Base-by-base conservation (phyloP, 1,139 yeast species). In the Hanseniaspora gamundiae region DNA sequence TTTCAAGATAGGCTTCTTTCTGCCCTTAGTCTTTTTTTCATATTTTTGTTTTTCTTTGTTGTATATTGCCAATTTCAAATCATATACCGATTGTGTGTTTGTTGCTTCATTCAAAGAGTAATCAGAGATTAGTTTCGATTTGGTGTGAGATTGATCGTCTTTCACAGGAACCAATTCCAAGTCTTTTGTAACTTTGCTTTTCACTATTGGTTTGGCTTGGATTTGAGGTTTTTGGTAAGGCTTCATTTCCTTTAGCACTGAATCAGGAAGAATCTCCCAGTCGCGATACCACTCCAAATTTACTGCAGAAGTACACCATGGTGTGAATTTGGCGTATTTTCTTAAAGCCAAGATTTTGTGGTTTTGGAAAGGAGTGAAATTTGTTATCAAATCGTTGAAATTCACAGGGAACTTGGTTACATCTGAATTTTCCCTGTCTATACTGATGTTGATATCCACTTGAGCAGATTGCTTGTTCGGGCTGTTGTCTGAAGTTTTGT, bases 1-100 rank as follows among this genome's bases (percentile, higher is more conserved):
- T 22, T 47, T 49, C 8, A 51, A n/a, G 4, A 48, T 42, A 3
- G 50, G 49, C 39, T 42, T 48, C 36, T 45, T 46, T 26, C 50
- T 22, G 42, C 55, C 55, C 40, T 44, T 50, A 2, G 45, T 42
- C 27, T 53, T 46, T 35, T 50, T 50, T 13, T 50, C 33, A 19
- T 48, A 42, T 35, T 52, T 52, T 21, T 48, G 47, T 30, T 47
- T 50, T 39, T 50, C 55, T 21, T 46, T 39, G 11, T 44, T 26
- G 28, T 49, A 46, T 7, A 47, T 41, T 36, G 47, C 49, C 26
- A 45, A 45, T 24, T 49, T 45, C 28, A 49, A 39, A 10, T 45
- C 47, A 19, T 49, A 40, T n/a, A 47, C 27, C 2, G 52, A 41
- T 14, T 45, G 49, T n/a, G 47, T 46, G 7, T 41, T 38, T 24